phyloP scores from a whole-genome alignment of 305 asterid species.

The Solanum aculeatissimum region DNA sequence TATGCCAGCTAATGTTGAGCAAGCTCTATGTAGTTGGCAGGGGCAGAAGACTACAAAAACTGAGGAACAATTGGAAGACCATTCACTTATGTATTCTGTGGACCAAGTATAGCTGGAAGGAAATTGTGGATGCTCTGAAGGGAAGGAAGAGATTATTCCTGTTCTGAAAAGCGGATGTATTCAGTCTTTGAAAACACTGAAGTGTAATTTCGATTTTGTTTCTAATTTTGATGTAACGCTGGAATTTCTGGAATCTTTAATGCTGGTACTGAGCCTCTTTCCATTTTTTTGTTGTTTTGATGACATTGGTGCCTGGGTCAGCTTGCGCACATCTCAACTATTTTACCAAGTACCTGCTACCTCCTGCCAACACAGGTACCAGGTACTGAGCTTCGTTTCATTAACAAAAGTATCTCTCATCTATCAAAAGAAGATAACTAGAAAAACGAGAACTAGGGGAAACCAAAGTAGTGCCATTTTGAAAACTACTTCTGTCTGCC shows the following conservation, averaged over 20 bases:
- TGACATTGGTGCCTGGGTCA: too few species aligned
- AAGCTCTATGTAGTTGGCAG: neutral
- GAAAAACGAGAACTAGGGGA: neutral
- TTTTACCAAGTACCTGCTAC: neutral
- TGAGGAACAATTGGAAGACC: neutral
- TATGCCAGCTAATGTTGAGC: neutral
- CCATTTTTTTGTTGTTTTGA: neutral
- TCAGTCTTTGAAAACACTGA: neutral
- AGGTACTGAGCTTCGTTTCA: neutral
- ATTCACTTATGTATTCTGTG: neutral
- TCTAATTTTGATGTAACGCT: neutral
- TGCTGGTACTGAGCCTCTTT: neutral
- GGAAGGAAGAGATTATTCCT: neutral
- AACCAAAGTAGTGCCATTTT: neutral
- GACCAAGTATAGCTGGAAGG: neutral
- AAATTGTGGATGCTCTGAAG: neutral
- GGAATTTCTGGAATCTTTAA: neutral
- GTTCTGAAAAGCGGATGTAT: neutral
- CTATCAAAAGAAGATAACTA: neutral
- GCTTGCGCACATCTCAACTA: neutral
- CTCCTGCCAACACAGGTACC: neutral
- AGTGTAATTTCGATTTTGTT: neutral
- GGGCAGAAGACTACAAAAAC: neutral
- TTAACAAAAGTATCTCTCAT: neutral
- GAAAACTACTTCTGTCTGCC: neutral